Evolutionary conservation across 805 yeast species (phyloP), one percentile per base, ranked within the genome.

Genomic region (Candida vaughaniae): DNA sequence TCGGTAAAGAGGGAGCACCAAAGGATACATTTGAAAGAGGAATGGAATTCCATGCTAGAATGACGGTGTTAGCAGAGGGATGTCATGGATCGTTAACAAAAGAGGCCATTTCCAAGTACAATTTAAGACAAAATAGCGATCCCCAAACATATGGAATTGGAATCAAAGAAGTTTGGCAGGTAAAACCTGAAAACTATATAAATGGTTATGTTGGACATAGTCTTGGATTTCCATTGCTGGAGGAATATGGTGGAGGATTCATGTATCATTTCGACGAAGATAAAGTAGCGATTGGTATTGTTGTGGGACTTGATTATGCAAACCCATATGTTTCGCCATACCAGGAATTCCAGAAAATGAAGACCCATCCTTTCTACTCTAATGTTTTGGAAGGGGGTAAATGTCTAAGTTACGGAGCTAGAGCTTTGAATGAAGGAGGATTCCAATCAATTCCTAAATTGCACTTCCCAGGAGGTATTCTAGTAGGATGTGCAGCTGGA

Each of bases 391-490:
- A 79, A 51, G 95, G 95, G 27, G 99, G 99, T 15, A 87, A 82
- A 54, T 93, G 98, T 62, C 74, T 93, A 14, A 81, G 95, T 3
- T 93, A 93, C 53, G 99, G 87, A 12, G 99, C 99, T 3, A 76
- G 99, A 51, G 96, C 98, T 1, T 75, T 93, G 49, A 93, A 91
- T 60, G 99, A 93, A 66, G 99, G 99, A 45, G 99, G 99, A 1
- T 74, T 71, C 49, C 99, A 93, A 67, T 82, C 95, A 25, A 85
- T 93, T 35, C 99, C 99, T 16, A 77, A 82, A 55, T 71, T 93
- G 38, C 69, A 82, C 47, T 93, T 93, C 75, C 98, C 98, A 2
- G 99, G 99, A 34, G 99, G 99, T 36, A 82, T 89, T 6, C 65
- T 93, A 19, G 91, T 93, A 26, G 99, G 99, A 22, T 93, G 95